Base-by-base conservation (phyloP, 1,139 yeast species). In the Sugiyamaella sp. region DNA sequence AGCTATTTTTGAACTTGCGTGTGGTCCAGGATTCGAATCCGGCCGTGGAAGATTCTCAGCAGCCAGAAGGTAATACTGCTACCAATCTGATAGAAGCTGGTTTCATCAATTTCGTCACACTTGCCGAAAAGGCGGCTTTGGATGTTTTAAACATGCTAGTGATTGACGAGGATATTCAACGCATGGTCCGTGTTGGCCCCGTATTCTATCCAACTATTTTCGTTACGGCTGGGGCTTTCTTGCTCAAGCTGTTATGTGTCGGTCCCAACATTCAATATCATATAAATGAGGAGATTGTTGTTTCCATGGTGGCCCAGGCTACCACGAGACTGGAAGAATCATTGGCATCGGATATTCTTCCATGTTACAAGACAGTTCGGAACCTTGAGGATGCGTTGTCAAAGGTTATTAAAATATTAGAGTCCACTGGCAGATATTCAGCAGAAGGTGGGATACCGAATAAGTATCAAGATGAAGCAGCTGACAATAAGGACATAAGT, bases 151-250 rank as follows among this genome's bases (percentile, higher is more conserved):
- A 62, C 22, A 54, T 62, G 60, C 58, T 63, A 6, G 55, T 62
- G n/a, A 54, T 56, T 24, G 66, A 63, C 47, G 51, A 52, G 20
- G 66, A 63, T 44, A 62, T 59, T 25, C 63, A 63, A 46, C 57
- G 66, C 19, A 55, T 63, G 43, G 54, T 63, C 10, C 45, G 57
- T 3, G 59, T 57, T 10, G 66, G 62, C 5, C 66, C 66, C 1
- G 63, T 62, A 22, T 63, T 62, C 40, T 62, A 62, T 42, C 64
- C 65, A 17, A 62, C 66, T 2, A 63, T 62, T 8, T 62, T 63
- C 37, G 62, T 63, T 24, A 63, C 66, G 1, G 66, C 65, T 4
- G 58, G 62, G 1, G 66, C 66, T 14, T 59, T 59, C 27, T 47
- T 63, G 33, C 57, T 63, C 20, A 62, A 63, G 49, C 53, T 63